Evolutionary conservation across 106 monocot species (phyloP).

Genomic region (Apostasia shenzhenica): DNA sequence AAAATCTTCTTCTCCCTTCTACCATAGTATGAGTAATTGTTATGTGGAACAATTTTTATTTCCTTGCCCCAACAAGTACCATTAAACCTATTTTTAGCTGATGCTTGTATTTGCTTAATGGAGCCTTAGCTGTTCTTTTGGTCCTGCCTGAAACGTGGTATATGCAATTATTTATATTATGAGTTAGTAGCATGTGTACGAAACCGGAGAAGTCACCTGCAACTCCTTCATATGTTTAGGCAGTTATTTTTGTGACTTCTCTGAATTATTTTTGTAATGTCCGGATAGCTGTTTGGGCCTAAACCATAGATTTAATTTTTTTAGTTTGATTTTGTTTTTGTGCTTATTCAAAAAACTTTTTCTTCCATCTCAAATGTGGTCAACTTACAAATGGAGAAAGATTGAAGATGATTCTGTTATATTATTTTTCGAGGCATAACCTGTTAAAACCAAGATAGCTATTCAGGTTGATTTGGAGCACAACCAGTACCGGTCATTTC

Average conservation of each 20-base stretch:
- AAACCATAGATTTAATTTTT: not conserved
- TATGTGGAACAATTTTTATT: no score
- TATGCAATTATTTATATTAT: no score
- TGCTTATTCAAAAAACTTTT: not conserved
- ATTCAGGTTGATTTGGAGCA: constrained; percentile 97
- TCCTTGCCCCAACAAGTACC: no score
- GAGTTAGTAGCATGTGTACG: not conserved
- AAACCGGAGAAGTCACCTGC: not conserved
- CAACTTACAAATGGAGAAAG: not conserved
- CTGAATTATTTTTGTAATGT: not conserved
- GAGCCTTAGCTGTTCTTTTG: no score
- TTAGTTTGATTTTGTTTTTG: not conserved
- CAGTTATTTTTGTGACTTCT: not conserved
- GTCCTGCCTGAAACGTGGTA: no score
- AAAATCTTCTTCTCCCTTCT: no score
- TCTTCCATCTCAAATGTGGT: not conserved
- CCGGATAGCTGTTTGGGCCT: not conserved
- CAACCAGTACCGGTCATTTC: constrained; percentile 93
- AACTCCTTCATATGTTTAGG: not conserved
- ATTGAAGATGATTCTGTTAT: not conserved
- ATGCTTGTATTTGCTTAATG: no score
- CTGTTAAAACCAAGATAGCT: no score
- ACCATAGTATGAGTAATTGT: no score
- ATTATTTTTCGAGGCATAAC: no score
- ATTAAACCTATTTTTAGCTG: no score